A percentile compares a stretch with the other conserved stretches of the same genome.
Evolutionary conservation across 2,329 filamentous ascomycete genomes (phyloP).

Genomic region (Falciphora oryzae): DNA sequence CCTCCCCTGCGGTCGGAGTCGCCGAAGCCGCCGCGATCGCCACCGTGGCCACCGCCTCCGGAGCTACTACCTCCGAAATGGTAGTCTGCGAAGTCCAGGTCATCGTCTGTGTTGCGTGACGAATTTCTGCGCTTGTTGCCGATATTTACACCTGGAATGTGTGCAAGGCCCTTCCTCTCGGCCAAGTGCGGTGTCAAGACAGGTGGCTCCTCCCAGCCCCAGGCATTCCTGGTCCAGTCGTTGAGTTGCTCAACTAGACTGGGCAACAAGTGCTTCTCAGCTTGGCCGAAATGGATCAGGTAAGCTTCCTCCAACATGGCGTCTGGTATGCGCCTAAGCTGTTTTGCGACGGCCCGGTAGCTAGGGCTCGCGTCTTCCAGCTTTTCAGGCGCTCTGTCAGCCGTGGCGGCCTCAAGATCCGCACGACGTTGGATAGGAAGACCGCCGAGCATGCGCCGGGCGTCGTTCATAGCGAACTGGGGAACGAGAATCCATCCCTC

Average conservation of each 20-base stretch:
- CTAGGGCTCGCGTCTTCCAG: slow-evolving; percentile 26
- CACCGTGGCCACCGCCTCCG: neutral
- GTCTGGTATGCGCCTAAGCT: slow-evolving; percentile 34
- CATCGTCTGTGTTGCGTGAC: neutral
- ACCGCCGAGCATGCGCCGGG: slow-evolving; percentile 46
- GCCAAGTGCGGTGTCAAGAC: slow-evolving; percentile 19
- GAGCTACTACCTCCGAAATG: slow-evolving; percentile 11
- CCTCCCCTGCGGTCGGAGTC: slow-evolving; percentile 17
- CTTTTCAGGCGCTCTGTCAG: slow-evolving; percentile 33
- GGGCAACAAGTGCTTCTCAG: slow-evolving; percentile 27
- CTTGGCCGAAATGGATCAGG: slow-evolving; percentile 47
- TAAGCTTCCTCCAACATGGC: slow-evolving; percentile 45
- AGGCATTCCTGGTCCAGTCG: slow-evolving; percentile 42
- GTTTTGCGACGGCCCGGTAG: slow-evolving; percentile 3
- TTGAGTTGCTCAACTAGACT: slow-evolving; percentile 45
- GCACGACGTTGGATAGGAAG: slow-evolving; percentile 55
- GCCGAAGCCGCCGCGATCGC: slow-evolving; percentile 16
- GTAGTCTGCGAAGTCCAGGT: slow-evolving; percentile 8
- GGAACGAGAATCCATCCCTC: slow-evolving; percentile 64
- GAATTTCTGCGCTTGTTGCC: slow-evolving; percentile 1
- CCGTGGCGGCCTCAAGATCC: slow-evolving; percentile 42
- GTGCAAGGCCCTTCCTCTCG: slow-evolving; percentile 6
- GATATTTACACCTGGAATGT: neutral
- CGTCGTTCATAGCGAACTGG: slow-evolving; percentile 42
- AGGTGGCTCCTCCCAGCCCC: slow-evolving; percentile 48